A percentile compares a stretch with the other conserved stretches of the same genome.
Evolutionary conservation across 345 rosid species (phyloP).

Genomic region (Gossypium longicalyx): DNA sequence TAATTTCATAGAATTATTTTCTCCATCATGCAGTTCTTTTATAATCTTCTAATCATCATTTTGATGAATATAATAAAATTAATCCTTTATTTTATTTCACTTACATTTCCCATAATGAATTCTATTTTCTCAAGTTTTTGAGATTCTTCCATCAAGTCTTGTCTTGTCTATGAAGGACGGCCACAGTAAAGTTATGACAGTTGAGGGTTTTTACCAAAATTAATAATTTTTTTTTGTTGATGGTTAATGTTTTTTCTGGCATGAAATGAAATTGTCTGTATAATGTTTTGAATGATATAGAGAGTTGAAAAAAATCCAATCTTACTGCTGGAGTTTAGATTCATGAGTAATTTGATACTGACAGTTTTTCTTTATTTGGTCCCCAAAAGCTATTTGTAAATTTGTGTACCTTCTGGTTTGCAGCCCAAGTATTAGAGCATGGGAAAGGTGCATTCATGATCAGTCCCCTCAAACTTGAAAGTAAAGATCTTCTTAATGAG

Average conservation of each 20-base stretch:
- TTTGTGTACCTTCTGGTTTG: background rate
- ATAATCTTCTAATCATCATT: constrained; percentile 42
- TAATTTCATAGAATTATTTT: constrained; percentile 20
- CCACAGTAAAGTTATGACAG: background rate
- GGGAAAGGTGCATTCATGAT: background rate
- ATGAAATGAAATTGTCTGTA: no score
- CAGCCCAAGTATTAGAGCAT: background rate
- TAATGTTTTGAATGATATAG: background rate
- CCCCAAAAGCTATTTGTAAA: background rate
- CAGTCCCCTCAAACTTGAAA: background rate
- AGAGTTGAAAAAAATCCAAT: constrained; percentile 4
- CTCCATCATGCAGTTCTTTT: constrained; percentile 17
- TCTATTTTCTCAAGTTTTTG: background rate
- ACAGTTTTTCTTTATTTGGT: constrained; percentile 1
- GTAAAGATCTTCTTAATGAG: background rate
- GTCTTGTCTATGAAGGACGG: background rate
- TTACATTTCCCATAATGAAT: background rate
- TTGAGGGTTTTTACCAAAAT: background rate
- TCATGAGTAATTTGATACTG: background rate
- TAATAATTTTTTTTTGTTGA: background rate
- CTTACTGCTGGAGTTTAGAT: background rate
- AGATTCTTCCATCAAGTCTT: background rate
- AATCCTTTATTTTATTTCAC: constrained; percentile 12
- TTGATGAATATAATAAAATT: constrained; percentile 10
- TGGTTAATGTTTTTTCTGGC: background rate